Evolutionary conservation across 495 filamentous ascomycete genomes (phyloP).

Genomic region (Aspergillus avenaceus): DNA sequence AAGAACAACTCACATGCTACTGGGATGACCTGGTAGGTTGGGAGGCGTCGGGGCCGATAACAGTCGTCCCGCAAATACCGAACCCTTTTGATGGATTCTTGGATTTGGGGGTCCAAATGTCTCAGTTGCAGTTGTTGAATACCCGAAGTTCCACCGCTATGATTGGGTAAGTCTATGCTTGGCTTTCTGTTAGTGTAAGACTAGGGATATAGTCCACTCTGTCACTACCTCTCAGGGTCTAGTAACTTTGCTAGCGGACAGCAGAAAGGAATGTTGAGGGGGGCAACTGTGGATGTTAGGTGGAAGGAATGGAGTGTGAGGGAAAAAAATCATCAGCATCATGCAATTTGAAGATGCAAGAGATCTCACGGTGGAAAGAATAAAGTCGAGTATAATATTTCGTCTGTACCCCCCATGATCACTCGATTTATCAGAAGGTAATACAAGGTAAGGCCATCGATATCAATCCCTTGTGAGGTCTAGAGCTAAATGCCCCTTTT

Average conservation of each 20-base stretch:
- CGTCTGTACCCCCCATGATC: too few relatives aligned
- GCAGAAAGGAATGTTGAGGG: background rate
- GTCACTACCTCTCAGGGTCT: background rate
- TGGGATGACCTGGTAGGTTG: constrained; percentile 20
- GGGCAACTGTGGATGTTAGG: background rate
- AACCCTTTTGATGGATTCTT: background rate
- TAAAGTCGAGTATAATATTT: too few relatives aligned
- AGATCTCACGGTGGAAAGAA: too few relatives aligned
- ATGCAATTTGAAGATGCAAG: too few relatives aligned
- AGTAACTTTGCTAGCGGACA: background rate
- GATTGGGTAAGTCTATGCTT: constrained; percentile 16
- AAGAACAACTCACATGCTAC: constrained; percentile 11
- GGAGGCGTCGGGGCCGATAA: background rate
- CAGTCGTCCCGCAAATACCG: background rate
- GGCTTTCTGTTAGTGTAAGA: constrained; percentile 21
- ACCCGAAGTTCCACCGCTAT: background rate
- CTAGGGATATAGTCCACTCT: background rate
- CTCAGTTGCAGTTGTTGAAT: constrained; percentile 9
- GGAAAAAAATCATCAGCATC: background rate
- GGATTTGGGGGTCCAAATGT: constrained; percentile 13
- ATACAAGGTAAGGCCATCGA: background rate
- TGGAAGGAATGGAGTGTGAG: background rate
- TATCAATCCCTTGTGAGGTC: background rate
- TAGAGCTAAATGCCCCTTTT: background rate
- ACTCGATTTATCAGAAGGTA: too few relatives aligned